Base-by-base conservation (phyloP, 1,284 basidiomycete genomes). In the Cerioporus squamosus region DNA sequence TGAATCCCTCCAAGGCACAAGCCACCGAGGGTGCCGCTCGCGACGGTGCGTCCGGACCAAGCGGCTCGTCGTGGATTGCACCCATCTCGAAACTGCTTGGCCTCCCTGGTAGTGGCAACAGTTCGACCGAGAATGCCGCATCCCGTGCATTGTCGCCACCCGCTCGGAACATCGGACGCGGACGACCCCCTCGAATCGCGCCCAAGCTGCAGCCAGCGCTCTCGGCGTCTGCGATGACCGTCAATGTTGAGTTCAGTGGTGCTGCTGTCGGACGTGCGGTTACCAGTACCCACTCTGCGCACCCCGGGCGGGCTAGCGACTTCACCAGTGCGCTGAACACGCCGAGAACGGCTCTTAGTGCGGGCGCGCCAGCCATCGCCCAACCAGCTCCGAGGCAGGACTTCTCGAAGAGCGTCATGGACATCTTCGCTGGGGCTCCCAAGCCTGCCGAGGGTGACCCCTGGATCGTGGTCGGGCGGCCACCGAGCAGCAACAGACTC, bases 191-290 rank as follows among this genome's bases (percentile, higher is more conserved):
- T 5, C 80, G 81, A n/a, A 66, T 81, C 0, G 83, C 81, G 14
- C 84, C 91, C 0, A 97, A 97, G 72, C 80, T 90, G 20, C 84
- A 85, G 1, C 88, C 94, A 1, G 93, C 91, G 17, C 83, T 94
- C 22, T 87, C 90, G 5, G 93, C 95, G 3, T 93, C 91, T 18
- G 82, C 91, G 1, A 95, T 91, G 33, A 94, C 93, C 0, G 94
- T 97, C 65, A 95, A 94, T 60, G 94, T 98, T 53, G 95, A 97
- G 77, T 97, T 97, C 74, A 92, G 88, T 5, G 89, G 90, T 2
- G 76, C 84, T 2, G 91, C 89, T 17, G 82, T 87, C 8, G 87
- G 93, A 17, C 81, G 89, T 56, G 86, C 91, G 0, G 83, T 88
- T n/a, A 88, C 89, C 15, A 86, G 80, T 63, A 79, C 83, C 26